Base-by-base conservation (phyloP, 2,329 filamentous ascomycete species). In the Aspergillus pseudonomiae region DNA sequence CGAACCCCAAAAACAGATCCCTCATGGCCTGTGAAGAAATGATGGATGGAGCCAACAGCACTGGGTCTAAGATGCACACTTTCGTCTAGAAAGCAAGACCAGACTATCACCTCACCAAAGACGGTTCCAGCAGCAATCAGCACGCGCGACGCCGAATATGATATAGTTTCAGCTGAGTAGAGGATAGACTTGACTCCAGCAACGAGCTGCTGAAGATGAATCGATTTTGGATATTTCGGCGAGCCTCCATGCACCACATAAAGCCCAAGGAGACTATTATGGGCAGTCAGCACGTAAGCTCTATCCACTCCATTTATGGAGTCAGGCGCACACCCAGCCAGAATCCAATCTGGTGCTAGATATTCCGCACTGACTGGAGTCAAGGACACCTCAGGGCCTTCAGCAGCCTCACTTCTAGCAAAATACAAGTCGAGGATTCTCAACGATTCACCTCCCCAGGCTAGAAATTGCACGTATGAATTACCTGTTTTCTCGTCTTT, bases 1-100 rank as follows among this genome's bases (percentile, higher is more conserved):
- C 88, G 85, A 2, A 99, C 91, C 1, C 93, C 94, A 69, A 97
- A 99, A 32, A 99, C 90, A 0, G 94, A 97, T 0, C 95, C 95
- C 72, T 97, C 93, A 72, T 99, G 95, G 0, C 87, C 88, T 10
- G 83, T 82, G 70, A 89, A 88, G 50, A 84, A 82, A 67, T 85
- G 83, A 68, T 88, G 85, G 16, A 84, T 81, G 6, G 76, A 78
- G 16, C 79, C 75, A 28, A 67, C 66, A 32, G 73, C 73, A 41
- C 68, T 55, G 11, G 65, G 36, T 10, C 56, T 62, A 16, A 62
- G 54, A 21, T 62, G 54, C 16, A 69, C 60, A 46, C 53, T 52
- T 1, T 62, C 57, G 52, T 65, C 52, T 26, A 84, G 69, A 54
- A 80, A 79, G 69, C 88, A 93, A 67, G 89, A 91, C 95, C 95